These are phyloP conservation scores for Urtica urens DNA, from an alignment of 306 rosid genomes.

Conservation along the genomic window DNA sequence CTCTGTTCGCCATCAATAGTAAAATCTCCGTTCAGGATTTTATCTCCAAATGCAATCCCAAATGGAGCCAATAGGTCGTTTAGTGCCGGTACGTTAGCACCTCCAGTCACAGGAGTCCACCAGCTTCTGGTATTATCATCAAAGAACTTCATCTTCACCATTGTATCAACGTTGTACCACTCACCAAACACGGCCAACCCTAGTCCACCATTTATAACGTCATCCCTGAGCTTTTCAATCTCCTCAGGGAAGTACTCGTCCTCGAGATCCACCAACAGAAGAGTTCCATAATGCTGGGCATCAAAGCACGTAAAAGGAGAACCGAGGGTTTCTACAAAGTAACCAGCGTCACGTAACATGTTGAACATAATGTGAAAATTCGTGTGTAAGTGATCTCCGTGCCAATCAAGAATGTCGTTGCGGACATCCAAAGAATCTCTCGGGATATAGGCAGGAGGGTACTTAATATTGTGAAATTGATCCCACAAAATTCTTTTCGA, in stretches of 20 bases:
- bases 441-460: constrained; percentile 97
- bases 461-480: constrained; percentile 90
- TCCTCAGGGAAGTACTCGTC: constrained; percentile 92
- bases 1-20: constrained; percentile 87
- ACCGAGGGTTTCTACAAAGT: constrained; percentile 82
- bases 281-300: constrained; percentile 87
- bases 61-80: constrained; percentile 90
- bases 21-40: constrained; percentile 86
- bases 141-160: constrained; percentile 96
- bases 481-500: constrained; percentile 88
- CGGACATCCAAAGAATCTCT: constrained; percentile 97
- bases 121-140: constrained; percentile 96
- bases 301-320: constrained; percentile 93
- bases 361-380: constrained; percentile 95
- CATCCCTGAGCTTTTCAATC: constrained; percentile 83
- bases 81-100: constrained; percentile 83
- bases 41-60: constrained; percentile 94
- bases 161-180: constrained; percentile 94
- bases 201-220: constrained; percentile 72
- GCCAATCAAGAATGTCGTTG: constrained; percentile 99
- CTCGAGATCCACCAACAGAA: constrained; percentile 89
- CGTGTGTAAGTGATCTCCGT: constrained; percentile 94
- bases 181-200: constrained; percentile 88
- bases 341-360: constrained; percentile 84
- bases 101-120: constrained; percentile 99